Conservation (phyloP, 140 eudicot species). For the Erigeron philadelphicus region DNA sequence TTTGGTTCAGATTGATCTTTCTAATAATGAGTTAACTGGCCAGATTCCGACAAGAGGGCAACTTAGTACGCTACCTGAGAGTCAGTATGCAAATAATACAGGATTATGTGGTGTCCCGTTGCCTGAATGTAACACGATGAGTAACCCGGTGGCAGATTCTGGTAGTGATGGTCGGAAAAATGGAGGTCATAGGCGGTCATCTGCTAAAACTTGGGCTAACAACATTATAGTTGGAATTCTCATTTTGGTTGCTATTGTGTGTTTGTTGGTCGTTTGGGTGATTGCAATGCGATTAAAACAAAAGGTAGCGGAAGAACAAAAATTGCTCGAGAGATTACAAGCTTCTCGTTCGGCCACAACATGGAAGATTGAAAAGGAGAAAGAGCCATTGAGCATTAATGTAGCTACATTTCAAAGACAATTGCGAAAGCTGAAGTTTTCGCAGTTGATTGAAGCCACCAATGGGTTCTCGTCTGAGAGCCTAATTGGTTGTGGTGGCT, state of each 20-base stretch:
- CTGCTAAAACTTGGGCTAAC: constrained; percentile 57
- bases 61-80: constrained; percentile 85
- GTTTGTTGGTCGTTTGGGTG: constrained; percentile 69
- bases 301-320: constrained; percentile 57
- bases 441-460: constrained; percentile 75
- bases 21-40: constrained; percentile 75
- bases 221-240: constrained; percentile 66
- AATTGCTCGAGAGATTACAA: constrained; percentile 59
- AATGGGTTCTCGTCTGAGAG: constrained; percentile 79
- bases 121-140: constrained; percentile 45
- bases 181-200: constrained; percentile 27
- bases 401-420: constrained; percentile 83
- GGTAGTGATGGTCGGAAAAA: constrained; percentile 24
- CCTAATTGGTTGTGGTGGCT: constrained; percentile 77
- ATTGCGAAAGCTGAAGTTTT: constrained; percentile 64
- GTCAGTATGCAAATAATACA: constrained; percentile 70
- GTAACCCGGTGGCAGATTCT: constrained; percentile 35
- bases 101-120: constrained; percentile 89
- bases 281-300: constrained; percentile 66
- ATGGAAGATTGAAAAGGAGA: constrained; percentile 93
- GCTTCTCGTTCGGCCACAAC: constrained; percentile 77
- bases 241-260: constrained; percentile 58
- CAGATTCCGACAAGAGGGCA: constrained; percentile 84
- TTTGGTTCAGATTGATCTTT: constrained; percentile 83
- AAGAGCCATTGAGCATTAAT: constrained; percentile 75